Evolutionary conservation across 148 eudicot genomes (phyloP).

Genomic region (Salicornia ramosissima): DNA sequence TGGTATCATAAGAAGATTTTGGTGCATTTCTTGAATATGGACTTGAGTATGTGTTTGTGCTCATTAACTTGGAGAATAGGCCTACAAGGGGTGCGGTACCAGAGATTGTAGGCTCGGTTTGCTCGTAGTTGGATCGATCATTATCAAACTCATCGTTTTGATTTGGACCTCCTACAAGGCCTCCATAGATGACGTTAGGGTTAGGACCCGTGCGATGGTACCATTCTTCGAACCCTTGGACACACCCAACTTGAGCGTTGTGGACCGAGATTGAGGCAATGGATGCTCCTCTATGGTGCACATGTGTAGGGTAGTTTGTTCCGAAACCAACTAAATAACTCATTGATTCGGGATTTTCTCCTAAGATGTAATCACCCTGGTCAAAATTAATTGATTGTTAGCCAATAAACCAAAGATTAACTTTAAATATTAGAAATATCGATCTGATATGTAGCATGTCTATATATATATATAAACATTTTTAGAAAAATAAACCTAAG

Average conservation of each 20-base stretch:
- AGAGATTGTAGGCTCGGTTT: conserved; percentile 70
- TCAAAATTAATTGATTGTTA: too few relatives aligned
- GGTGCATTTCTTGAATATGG: not conserved
- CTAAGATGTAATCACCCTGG: conserved; percentile 87
- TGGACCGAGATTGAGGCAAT: conserved; percentile 43
- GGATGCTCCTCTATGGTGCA: conserved; percentile 90
- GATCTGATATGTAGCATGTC: too few relatives aligned
- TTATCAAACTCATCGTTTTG: conserved; percentile 46
- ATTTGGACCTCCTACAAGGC: conserved; percentile 75
- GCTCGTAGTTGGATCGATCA: conserved; percentile 64
- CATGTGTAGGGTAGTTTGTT: conserved; percentile 55
- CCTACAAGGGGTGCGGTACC: conserved; percentile 83
- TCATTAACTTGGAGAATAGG: conserved; percentile 57
- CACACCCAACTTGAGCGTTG: conserved; percentile 48
- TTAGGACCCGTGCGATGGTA: conserved; percentile 43
- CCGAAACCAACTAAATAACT: conserved; percentile 88
- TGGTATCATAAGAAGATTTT: conserved; percentile 4
- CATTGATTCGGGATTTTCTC: conserved; percentile 71
- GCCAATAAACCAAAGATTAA: too few relatives aligned
- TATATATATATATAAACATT: too few relatives aligned
- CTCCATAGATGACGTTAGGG: conserved; percentile 70
- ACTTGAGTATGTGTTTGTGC: conserved; percentile 30
- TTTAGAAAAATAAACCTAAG: too few relatives aligned
- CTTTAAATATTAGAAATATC: too few relatives aligned
- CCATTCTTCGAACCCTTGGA: conserved; percentile 74